Evolutionary conservation across 176 grass and related monocot species (phyloP).

Genomic region (Tuctoria greenei): DNA sequence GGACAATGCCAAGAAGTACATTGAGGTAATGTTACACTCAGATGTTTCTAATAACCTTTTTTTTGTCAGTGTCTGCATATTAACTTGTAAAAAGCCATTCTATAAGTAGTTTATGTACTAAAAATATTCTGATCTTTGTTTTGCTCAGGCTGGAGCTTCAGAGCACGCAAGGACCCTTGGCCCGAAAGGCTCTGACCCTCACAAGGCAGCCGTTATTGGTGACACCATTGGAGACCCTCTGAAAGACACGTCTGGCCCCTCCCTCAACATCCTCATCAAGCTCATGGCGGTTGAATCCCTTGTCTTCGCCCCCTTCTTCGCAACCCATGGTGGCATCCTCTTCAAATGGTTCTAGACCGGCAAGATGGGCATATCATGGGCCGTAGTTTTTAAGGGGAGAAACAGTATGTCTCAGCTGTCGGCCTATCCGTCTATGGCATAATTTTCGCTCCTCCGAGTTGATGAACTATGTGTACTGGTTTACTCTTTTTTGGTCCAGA

Average conservation of each 20-base stretch:
- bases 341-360: constrained; percentile 58
- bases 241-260: constrained; percentile 85
- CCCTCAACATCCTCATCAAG: constrained; percentile 95
- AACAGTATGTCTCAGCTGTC: not conserved
- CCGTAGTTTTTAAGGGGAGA: constrained; percentile 15
- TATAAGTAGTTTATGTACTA: not conserved
- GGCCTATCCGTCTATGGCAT: not conserved
- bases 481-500: not conserved
- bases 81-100: not conserved
- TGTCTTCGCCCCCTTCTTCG: constrained; percentile 81
- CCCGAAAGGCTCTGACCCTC: constrained; percentile 74
- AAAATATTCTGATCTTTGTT: constrained; percentile 10
- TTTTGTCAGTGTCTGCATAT: not conserved
- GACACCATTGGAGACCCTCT: constrained; percentile 84
- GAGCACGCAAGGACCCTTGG: constrained; percentile 74
- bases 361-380: not conserved
- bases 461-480: constrained; percentile 18
- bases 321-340: constrained; percentile 77
- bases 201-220: constrained; percentile 83
- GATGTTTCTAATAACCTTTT: not conserved
- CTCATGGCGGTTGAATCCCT: constrained; percentile 90
- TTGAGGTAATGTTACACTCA: constrained; percentile 42
- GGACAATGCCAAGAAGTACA: constrained; percentile 57
- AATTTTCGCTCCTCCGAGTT: constrained; percentile 29
- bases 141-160: constrained; percentile 75